phyloP scores from a whole-genome alignment of 2,329 filamentous ascomycete species.

The Colletotrichum shisoi region DNA sequence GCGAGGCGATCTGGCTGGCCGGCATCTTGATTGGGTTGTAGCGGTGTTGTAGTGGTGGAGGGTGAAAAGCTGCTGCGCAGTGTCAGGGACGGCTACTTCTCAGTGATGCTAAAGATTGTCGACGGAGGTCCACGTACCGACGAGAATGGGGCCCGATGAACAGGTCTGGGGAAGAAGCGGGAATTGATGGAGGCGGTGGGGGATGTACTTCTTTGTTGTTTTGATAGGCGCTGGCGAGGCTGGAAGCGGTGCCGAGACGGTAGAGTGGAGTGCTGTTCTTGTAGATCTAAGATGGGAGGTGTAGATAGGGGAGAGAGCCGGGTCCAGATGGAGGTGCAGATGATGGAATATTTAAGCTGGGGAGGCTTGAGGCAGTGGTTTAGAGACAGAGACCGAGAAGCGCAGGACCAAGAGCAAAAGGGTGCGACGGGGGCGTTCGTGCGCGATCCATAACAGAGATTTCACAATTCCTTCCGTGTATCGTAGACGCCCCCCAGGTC shows the following conservation, averaged over 20 bases:
- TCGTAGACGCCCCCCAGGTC: constrained; percentile 29
- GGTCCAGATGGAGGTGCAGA: constrained; percentile 26
- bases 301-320: constrained; percentile 9
- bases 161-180: constrained; percentile 15
- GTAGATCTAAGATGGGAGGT: constrained; percentile 5
- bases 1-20: constrained; percentile 54
- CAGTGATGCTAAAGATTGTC: not conserved
- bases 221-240: constrained; percentile 15
- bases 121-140: constrained; percentile 20
- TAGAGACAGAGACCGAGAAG: constrained; percentile 3
- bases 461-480: constrained; percentile 38
- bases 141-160: not conserved
- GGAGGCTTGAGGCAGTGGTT: constrained; percentile 8
- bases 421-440: constrained; percentile 29
- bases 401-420: constrained; percentile 16
- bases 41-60: constrained; percentile 4
- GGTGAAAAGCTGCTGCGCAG: not conserved
- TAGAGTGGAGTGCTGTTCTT: constrained; percentile 13
- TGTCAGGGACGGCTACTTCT: constrained; percentile 8
- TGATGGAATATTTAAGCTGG: constrained; percentile 33
- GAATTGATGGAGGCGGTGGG: constrained; percentile 9
- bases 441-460: constrained; percentile 38
- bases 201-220: constrained; percentile 1
- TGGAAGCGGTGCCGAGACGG: constrained; percentile 19
- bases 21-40: constrained; percentile 50